Evolutionary conservation across 1,139 yeast genomes (phyloP).

Genomic region (Yamadazyma taylorii): DNA sequence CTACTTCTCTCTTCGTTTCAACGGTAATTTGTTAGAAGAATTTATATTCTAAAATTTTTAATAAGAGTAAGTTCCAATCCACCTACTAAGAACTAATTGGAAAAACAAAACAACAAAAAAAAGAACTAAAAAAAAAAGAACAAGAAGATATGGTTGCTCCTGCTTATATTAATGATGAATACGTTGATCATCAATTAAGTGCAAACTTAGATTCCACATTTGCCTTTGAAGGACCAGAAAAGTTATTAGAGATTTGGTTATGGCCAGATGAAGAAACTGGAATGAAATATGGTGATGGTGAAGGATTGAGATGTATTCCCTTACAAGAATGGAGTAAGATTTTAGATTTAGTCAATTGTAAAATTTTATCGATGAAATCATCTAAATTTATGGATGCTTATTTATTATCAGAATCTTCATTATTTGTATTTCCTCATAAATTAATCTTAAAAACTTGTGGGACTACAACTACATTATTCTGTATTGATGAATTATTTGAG

Average conservation of each 20-base stretch:
- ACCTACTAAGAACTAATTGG: slow-evolving; percentile 29
- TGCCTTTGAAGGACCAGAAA: slow-evolving; percentile 98
- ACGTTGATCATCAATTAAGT: slow-evolving; percentile 76
- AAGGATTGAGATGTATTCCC: slow-evolving; percentile 66
- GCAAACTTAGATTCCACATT: slow-evolving; percentile 79
- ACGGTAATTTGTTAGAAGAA: slow-evolving; percentile 12
- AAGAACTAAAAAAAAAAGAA: slow-evolving; percentile 10
- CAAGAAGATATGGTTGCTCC: slow-evolving; percentile 47
- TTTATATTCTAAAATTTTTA: slow-evolving; percentile 15
- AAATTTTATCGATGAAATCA: slow-evolving; percentile 77
- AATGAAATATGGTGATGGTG: slow-evolving; percentile 22
- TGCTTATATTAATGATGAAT: slow-evolving; percentile 47
- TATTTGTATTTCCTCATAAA: slow-evolving; percentile 87
- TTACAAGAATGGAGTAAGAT: slow-evolving; percentile 68
- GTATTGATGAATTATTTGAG: slow-evolving; percentile 65
- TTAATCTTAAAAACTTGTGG: slow-evolving; percentile 93
- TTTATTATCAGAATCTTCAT: slow-evolving; percentile 82
- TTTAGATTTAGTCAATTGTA: slow-evolving; percentile 83
- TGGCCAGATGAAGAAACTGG: slow-evolving; percentile 49
- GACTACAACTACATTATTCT: slow-evolving; percentile 85
- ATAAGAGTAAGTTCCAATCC: slow-evolving; percentile 48
- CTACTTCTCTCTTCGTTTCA: slow-evolving; percentile 53
- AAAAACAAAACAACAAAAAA: slow-evolving; percentile 10
- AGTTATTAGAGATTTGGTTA: slow-evolving; percentile 88
- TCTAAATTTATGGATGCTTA: slow-evolving; percentile 75